Evolutionary conservation across 495 filamentous ascomycete species (phyloP), one percentile per base, ranked within the genome.

Genomic region (Geoglossum glabrum): DNA sequence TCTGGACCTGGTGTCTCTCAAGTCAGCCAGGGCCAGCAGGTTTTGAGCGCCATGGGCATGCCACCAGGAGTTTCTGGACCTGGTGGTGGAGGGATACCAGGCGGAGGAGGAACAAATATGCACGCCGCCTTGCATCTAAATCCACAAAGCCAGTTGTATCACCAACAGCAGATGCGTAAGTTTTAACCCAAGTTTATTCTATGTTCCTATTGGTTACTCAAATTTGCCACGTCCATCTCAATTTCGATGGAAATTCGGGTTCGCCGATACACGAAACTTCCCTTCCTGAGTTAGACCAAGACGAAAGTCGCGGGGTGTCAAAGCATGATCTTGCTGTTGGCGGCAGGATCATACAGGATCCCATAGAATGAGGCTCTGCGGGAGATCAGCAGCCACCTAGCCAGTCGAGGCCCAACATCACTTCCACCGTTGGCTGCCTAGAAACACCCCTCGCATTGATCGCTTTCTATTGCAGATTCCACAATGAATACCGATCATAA

Each of bases 111-210:
- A 34, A 85, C 82, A 7, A 87, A 82, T 69, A 78, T 81, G 56
- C 86, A 92, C 68, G 86, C 86, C 68, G 86, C 86, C 40, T 68
- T 94, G 61, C 82, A 94, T 64, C 70, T 95, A 56, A 87, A 73
- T 60, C 87, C 84, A 30, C 79, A 84, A 62, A 52, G 83, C 60
- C 69, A 85, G 64, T 79, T 81, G 56, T 61, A 63, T 33, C 64
- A 45, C 28, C 59, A 66, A 31, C 64, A 65, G 54, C 61, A 66
- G 49, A 72, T 52, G 49, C 73, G 46, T 73, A 63, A 59, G 68
- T 75, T 58, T 72, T 74, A 49, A 71, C 40, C n/a, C 21, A 59
- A 55, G 8, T 33, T 34, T 55, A 33, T n/a, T 38, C 36, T 58
- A 11, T 23, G 3, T 46, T 55, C 23, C 28, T 60, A 25, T 59